Base-by-base conservation (phyloP, 2,329 filamentous ascomycete species). In the Xylariaceae sp. region DNA sequence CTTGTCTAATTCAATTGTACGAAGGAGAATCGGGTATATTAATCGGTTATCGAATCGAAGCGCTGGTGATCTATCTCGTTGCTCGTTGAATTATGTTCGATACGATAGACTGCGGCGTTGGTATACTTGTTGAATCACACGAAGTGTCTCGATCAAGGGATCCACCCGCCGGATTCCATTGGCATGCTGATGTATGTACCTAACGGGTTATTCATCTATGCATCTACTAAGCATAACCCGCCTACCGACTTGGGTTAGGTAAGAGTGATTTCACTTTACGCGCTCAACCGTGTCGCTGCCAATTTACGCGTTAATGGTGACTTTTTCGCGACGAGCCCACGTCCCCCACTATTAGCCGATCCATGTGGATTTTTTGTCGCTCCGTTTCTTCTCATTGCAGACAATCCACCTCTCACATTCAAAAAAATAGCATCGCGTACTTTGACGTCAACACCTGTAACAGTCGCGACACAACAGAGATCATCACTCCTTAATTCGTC, bases 181-280 rank as follows among this genome's bases (percentile, higher is more conserved):
- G 13, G 17, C 17, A 49, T 10, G 47, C 18, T 49, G 17, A 4
- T 15, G 23, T 49, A 45, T 6, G 11, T 48, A 6, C 2, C 5
- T n/a, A 15, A 45, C 42, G 13, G 4, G 42, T 3, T 45, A 18
- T 39, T 47, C 35, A 45, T 11, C 1, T 58, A 61, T 61, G 50
- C 51, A 34, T 53, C 30, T 8, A 42, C 4, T 1, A 4, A 3
- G 8, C 23, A 10, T 13, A 5, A 37, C 30, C 15, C 3, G 11
- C 8, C 37, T 42, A 42, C 8, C 7, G 37, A 42, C 13, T 42
- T 45, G 6, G n/a, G 51, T 51, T 6, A 53, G 42, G 18, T 30
- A 3, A 17, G 39, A 11, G 17, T 50, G 17, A 53, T 39, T 58
- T 64, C 69, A 72, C 69, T 72, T 71, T 72, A 72, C 70, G 66